Conservation (phyloP, 768 basidiomycete species). For the Tricholoma hemisulphureum region DNA sequence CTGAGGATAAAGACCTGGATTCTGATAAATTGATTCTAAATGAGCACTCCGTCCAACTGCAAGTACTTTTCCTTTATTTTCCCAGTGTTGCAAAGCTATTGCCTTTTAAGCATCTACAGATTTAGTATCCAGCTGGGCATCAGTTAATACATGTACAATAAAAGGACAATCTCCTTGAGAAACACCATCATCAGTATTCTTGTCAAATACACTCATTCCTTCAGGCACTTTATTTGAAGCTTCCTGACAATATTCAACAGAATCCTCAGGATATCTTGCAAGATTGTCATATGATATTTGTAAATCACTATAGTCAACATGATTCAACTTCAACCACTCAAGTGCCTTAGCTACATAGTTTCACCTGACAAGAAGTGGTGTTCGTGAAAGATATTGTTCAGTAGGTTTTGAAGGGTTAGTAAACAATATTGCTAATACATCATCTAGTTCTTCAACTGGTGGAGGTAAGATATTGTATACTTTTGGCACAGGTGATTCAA, state of each 20-base stretch:
- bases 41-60: constrained; percentile 22
- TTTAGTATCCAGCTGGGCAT: constrained; percentile 20
- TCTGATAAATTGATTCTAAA: constrained; percentile 28
- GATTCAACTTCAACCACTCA: constrained; percentile 37
- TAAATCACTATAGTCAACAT: constrained; percentile 31
- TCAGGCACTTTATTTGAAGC: constrained; percentile 23
- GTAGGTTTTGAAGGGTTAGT: constrained; percentile 26
- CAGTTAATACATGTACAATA: constrained; percentile 36
- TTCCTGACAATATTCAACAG: constrained; percentile 18
- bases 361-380: background rate
- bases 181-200: constrained; percentile 29
- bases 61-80: constrained; percentile 21
- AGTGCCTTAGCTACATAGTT: constrained; percentile 19
- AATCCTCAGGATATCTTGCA: constrained; percentile 19
- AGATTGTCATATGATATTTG: constrained; percentile 27
- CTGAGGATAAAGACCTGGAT: constrained; percentile 36
- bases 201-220: constrained; percentile 25
- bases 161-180: constrained; percentile 34
- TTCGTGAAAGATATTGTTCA: constrained; percentile 17
- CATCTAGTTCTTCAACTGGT: constrained; percentile 26
- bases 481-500: constrained; percentile 27
- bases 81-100: constrained; percentile 27
- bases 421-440: constrained; percentile 33
- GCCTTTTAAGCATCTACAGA: constrained; percentile 14
- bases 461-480: constrained; percentile 25